These are phyloP conservation scores for Podospora anserina DNA, from an alignment of 495 filamentous ascomycete species.

Conservation along the genomic window DNA sequence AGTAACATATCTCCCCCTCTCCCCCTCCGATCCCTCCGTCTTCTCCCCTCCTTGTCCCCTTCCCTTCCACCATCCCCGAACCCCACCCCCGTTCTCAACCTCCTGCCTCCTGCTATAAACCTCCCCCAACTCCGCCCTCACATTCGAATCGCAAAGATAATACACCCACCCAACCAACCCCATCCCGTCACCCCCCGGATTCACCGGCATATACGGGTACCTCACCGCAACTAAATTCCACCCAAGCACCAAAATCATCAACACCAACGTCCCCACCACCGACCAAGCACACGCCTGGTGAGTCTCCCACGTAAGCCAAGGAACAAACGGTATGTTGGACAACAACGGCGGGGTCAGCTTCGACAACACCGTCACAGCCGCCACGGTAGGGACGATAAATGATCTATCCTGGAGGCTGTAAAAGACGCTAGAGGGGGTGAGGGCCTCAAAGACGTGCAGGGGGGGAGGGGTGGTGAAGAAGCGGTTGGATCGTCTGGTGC, in stretches of 20 bases:
- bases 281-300: constrained; percentile 8
- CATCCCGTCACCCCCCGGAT: background rate
- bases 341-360: constrained; percentile 15
- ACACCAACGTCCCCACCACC: constrained; percentile 5
- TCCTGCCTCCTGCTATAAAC: background rate
- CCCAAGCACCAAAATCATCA: constrained; percentile 14
- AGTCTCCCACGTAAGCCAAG: constrained; percentile 13
- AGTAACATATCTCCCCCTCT: background rate
- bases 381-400: background rate
- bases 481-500: background rate
- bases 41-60: background rate
- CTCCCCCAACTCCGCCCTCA: background rate
- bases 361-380: constrained; percentile 8
- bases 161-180: background rate
- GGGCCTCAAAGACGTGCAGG: background rate
- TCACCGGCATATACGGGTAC: background rate
- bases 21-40: background rate
- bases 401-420: background rate
- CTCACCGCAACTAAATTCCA: background rate
- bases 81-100: background rate
- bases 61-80: background rate
- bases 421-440: background rate
- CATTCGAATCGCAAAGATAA: background rate
- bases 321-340: constrained; percentile 15
- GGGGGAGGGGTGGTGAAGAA: background rate